These are phyloP conservation scores for Barbatosphaeria neglecta DNA, from an alignment of 495 filamentous ascomycete genomes.

Conservation along the genomic window DNA sequence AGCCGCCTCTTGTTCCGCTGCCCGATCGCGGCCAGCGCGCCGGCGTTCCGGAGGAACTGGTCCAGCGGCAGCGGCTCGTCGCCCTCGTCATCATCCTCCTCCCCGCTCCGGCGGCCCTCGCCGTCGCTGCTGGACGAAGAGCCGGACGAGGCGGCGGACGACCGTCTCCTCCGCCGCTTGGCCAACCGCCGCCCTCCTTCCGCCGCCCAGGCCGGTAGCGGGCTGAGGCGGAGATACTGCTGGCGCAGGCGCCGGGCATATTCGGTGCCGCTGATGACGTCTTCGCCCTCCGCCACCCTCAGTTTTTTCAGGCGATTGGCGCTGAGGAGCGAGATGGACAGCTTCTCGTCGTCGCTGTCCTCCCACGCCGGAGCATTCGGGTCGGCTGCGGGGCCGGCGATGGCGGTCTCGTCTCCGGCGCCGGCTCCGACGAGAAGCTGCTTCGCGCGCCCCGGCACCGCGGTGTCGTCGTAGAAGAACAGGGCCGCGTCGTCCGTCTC, in stretches of 20 bases:
- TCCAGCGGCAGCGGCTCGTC: slow-evolving; percentile 64
- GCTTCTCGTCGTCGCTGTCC: slow-evolving; percentile 88
- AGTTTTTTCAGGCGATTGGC: slow-evolving; percentile 68
- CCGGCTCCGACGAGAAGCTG: too few species aligned
- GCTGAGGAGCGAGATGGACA: slow-evolving; percentile 69
- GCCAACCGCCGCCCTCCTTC: slow-evolving; percentile 25
- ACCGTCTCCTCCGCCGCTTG: slow-evolving; percentile 46
- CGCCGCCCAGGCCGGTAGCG: slow-evolving; percentile 67
- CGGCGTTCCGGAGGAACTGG: slow-evolving; percentile 60
- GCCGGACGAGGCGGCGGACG: slow-evolving; percentile 29
- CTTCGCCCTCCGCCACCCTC: slow-evolving; percentile 65
- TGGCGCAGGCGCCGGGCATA: slow-evolving; percentile 68
- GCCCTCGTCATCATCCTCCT: slow-evolving; percentile 51
- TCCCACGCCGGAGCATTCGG: slow-evolving; percentile 59
- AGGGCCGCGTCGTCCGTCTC: slow-evolving; percentile 52
- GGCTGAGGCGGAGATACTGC: slow-evolving; percentile 72
- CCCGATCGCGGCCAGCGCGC: slow-evolving; percentile 36
- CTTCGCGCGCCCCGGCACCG: slow-evolving; percentile 19
- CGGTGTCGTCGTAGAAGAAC: slow-evolving; percentile 34
- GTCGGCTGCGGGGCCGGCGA: slow-evolving; percentile 20
- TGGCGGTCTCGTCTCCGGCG: slow-evolving; percentile 22
- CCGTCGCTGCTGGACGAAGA: slow-evolving; percentile 33
- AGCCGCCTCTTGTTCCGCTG: slow-evolving; percentile 48
- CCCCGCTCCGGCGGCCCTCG: slow-evolving; percentile 29
- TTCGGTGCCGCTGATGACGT: slow-evolving; percentile 74